phyloP scores from a whole-genome alignment of 495 filamentous ascomycete genomes.

The Immersiella caudata region DNA sequence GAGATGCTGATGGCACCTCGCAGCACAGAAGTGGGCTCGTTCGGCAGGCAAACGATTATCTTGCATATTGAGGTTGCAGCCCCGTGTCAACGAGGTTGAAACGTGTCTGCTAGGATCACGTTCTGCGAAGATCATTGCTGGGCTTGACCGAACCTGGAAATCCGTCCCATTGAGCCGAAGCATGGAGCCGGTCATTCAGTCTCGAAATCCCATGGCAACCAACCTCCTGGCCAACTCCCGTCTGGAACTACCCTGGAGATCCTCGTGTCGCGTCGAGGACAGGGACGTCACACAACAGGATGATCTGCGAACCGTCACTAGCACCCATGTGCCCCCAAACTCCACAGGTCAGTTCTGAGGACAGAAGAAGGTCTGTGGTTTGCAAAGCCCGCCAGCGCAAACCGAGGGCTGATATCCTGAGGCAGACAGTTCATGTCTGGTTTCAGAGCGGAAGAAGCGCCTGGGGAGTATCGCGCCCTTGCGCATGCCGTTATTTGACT shows the following conservation, averaged over 20 bases:
- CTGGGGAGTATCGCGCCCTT: not conserved
- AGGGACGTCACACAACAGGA: slow-evolving; percentile 1
- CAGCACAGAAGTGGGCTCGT: not conserved
- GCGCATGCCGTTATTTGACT: slow-evolving; percentile 10
- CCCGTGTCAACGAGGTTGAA: not conserved
- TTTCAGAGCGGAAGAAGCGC: not conserved
- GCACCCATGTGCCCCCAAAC: not conserved
- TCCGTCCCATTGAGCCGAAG: not conserved
- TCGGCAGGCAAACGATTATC: slow-evolving; percentile 10
- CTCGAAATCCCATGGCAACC: not conserved
- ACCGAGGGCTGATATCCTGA: too few relatives aligned
- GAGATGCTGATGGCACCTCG: slow-evolving; percentile 16
- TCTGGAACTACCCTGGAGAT: not conserved
- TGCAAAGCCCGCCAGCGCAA: too few relatives aligned
- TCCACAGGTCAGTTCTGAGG: too few relatives aligned
- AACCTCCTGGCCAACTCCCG: not conserved
- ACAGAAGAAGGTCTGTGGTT: too few relatives aligned
- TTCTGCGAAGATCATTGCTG: not conserved
- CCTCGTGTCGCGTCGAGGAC: not conserved
- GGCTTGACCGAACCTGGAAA: slow-evolving; percentile 1
- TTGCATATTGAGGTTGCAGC: slow-evolving; percentile 16
- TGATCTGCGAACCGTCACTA: not conserved
- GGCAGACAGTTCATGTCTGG: too few relatives aligned
- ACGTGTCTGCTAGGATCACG: not conserved
- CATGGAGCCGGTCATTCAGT: not conserved